phyloP scores from a whole-genome alignment of 257 asterid genomes.

The Penstemon eatonii region DNA sequence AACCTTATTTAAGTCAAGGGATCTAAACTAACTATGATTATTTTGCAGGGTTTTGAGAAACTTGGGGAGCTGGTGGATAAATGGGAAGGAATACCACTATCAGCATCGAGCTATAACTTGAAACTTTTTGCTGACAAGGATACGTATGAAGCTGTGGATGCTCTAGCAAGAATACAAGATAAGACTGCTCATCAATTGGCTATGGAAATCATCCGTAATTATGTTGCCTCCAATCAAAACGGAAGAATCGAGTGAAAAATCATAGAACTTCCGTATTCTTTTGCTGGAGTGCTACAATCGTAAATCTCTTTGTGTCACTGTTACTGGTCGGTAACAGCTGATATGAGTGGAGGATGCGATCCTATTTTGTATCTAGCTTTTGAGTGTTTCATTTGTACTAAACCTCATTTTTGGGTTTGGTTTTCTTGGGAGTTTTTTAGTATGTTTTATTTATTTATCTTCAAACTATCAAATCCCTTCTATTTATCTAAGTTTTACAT shows the following conservation, averaged over 20 bases:
- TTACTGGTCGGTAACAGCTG: conserved; percentile 40
- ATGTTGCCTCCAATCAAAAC: conserved; percentile 67
- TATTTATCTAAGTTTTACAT: no score
- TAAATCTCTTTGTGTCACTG: conserved; percentile 25
- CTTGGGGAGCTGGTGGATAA: conserved; percentile 70
- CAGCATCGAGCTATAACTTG: conserved; percentile 60
- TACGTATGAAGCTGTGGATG: conserved; percentile 62
- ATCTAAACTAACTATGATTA: not conserved
- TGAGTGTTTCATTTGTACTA: conserved; percentile 10
- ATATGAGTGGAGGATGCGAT: conserved; percentile 24
- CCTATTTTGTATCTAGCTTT: conserved; percentile 18
- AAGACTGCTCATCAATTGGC: conserved; percentile 86
- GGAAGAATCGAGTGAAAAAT: conserved; percentile 46
- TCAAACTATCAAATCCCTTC: not conserved
- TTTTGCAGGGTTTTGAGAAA: conserved; percentile 73
- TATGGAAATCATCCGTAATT: conserved; percentile 76
- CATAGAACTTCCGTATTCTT: not conserved
- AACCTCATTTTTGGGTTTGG: conserved; percentile 13
- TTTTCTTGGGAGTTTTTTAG: not conserved
- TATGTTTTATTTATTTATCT: no score
- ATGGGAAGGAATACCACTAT: conserved; percentile 76
- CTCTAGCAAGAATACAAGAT: conserved; percentile 53
- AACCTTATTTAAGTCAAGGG: not conserved
- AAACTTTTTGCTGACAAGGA: conserved; percentile 77
- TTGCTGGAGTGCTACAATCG: conserved; percentile 20